Conservation (phyloP, 1,284 basidiomycete genomes). For the Ustilago tritici region DNA sequence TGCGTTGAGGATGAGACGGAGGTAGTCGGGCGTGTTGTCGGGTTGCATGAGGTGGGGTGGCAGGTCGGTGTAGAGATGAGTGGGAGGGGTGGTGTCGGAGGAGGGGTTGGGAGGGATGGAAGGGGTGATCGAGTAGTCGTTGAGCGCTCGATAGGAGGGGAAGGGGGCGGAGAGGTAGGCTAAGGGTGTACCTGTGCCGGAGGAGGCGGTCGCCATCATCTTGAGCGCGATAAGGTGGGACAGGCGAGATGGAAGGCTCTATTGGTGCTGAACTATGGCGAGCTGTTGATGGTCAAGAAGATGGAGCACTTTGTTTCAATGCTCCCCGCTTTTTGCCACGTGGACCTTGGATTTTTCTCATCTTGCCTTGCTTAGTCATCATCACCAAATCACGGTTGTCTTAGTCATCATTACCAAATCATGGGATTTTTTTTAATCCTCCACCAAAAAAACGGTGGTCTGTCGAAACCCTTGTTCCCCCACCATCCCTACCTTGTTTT, state of each 20-base stretch:
- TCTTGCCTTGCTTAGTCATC: not conserved
- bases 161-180: conserved; percentile 51
- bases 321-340: not conserved
- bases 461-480: conserved; percentile 22
- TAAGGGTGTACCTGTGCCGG: not conserved
- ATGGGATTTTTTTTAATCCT: not conserved
- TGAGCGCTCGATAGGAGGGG: conserved; percentile 45
- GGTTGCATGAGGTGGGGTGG: conserved; percentile 77
- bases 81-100: conserved; percentile 26
- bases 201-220: not conserved
- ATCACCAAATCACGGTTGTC: not conserved
- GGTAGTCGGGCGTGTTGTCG: conserved; percentile 87
- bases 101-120: conserved; percentile 36
- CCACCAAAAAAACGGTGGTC: not conserved
- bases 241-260: not conserved
- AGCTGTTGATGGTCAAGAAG: not conserved
- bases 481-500: conserved; percentile 5
- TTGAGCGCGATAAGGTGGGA: not conserved
- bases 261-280: not conserved
- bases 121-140: conserved; percentile 34
- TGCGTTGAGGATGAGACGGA: conserved; percentile 89
- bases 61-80: conserved; percentile 76
- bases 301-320: not conserved
- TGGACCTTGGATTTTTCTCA: not conserved
- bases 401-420: too few relatives aligned